These are phyloP conservation scores for Flaveria trinervia DNA, from an alignment of 129 eudicot genomes.

Conservation along the genomic window DNA sequence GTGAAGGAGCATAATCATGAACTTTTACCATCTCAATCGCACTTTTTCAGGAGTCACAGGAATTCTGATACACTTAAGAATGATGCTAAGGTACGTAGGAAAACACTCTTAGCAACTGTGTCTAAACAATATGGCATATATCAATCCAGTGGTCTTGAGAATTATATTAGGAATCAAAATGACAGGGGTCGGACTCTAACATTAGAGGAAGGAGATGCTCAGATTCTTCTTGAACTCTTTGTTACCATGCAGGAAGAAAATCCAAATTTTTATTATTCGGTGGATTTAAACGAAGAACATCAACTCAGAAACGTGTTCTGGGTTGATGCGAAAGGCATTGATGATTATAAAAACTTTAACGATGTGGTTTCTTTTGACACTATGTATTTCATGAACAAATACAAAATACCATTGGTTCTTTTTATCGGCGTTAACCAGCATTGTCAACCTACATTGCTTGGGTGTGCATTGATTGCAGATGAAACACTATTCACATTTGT, in stretches of 20 bases:
- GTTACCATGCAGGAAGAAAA: constrained; percentile 88
- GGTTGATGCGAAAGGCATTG: constrained; percentile 88
- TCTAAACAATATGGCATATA: constrained; percentile 64
- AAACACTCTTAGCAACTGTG: constrained; percentile 47
- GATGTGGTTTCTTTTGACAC: constrained; percentile 90
- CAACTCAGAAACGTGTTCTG: constrained; percentile 80
- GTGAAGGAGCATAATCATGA: constrained; percentile 93
- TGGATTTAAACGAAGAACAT: constrained; percentile 91
- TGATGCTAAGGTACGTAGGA: constrained; percentile 66
- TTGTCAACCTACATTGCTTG: constrained; percentile 77
- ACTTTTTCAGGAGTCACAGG: constrained; percentile 87
- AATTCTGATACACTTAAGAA: constrained; percentile 55
- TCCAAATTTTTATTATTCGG: constrained; percentile 71
- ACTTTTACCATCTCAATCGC: constrained; percentile 81
- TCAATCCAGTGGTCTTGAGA: constrained; percentile 58
- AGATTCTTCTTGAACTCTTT: constrained; percentile 65
- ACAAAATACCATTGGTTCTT: constrained; percentile 70
- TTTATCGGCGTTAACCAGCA: constrained; percentile 88
- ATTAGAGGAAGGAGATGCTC: constrained; percentile 77
- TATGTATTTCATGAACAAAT: constrained; percentile 62
- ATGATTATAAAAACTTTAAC: constrained; percentile 61
- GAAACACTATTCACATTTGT: constrained; percentile 66
- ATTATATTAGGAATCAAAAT: constrained; percentile 58
- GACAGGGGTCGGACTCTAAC: constrained; percentile 75
- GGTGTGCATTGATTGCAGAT: constrained; percentile 90